Evolutionary conservation across 139 green algal species (phyloP), one percentile per base, ranked within the genome.

Genomic region (Picochlorum sp.): DNA sequence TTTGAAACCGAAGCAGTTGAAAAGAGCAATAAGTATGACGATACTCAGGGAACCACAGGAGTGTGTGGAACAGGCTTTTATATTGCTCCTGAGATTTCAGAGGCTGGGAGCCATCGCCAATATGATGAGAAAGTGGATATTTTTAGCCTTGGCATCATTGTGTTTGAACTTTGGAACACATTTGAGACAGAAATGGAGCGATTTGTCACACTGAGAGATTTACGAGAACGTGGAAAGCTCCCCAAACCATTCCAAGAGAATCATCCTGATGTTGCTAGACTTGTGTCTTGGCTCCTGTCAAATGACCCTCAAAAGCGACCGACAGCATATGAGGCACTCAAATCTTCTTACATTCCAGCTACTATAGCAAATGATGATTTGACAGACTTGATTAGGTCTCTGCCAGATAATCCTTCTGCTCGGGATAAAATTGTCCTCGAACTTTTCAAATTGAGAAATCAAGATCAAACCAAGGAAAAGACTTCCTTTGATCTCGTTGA

Each of bases 101-200:
- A 80, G 16, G 87, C 79, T 80, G 66, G 80, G 6, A 74, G 70
- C 46, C n/a, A 41, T 41, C 34, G 34, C 34, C 34, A 41, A 11
- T 92, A 92, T 61, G 80, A 91, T 67, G 86, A 88, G 6, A 88
- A 88, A 77, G 81, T 83, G 56, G 18, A 56, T 38, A 49, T 64
- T 44, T 66, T 61, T 81, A 86, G 72, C 46, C 76, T 95, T 57
- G 89, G 91, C 3, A 78, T 97, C 1, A 74, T 96, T 16, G 74
- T 81, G 44, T 92, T 95, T 68, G 91, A 97, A 82, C 66, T 96
- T 56, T 97, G 85, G 85, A 80, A 92, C 68, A 82, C 80, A 14
- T 96, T 97, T 68, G 21, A 62, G 16, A 97, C 91, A 0, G 88
- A 57, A 57, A 96, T 95, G 86, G 91, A 97, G 83, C 78, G 90